Conservation (phyloP, 371 early-diverging fungal genomes). For the Choanephora cucurbitarum region DNA sequence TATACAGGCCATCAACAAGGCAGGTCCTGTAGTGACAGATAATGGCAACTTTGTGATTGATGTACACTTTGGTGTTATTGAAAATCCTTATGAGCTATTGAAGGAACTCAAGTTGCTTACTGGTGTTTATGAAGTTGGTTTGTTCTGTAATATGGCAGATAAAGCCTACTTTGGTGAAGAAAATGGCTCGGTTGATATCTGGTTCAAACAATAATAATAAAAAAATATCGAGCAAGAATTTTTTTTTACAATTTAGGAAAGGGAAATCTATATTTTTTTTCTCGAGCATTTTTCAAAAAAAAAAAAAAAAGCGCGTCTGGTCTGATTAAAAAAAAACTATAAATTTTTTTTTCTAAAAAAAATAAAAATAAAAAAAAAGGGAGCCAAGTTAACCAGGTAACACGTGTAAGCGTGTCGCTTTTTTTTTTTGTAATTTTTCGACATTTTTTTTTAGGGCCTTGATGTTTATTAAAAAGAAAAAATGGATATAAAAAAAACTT, state of each 20-base stretch:
- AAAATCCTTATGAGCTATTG: conserved; percentile 59
- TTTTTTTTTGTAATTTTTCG: not conserved
- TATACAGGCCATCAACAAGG: conserved; percentile 65
- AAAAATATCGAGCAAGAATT: not conserved
- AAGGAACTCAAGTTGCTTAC: conserved; percentile 71
- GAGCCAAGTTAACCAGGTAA: too few species aligned
- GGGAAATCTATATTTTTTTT: not conserved
- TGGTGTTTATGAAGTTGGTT: conserved; percentile 90
- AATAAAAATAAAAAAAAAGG: not conserved
- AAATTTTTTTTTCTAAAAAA: not conserved
- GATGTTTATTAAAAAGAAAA: not conserved
- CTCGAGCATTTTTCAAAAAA: not conserved
- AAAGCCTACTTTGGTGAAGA: conserved; percentile 83
- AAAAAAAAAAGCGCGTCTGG: not conserved
- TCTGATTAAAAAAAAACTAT: not conserved
- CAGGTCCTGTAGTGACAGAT: conserved; percentile 94
- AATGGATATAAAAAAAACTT: conserved; percentile 4
- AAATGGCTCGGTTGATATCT: conserved; percentile 25
- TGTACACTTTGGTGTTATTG: conserved; percentile 77
- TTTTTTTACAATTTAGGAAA: not conserved
- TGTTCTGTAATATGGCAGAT: conserved; percentile 86
- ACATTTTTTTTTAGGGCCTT: too few species aligned
- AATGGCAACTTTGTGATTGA: conserved; percentile 95
- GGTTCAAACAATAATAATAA: not conserved
- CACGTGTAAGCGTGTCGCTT: not conserved